Conservation (phyloP, 768 basidiomycete species). For the Suillus tomentosus region DNA sequence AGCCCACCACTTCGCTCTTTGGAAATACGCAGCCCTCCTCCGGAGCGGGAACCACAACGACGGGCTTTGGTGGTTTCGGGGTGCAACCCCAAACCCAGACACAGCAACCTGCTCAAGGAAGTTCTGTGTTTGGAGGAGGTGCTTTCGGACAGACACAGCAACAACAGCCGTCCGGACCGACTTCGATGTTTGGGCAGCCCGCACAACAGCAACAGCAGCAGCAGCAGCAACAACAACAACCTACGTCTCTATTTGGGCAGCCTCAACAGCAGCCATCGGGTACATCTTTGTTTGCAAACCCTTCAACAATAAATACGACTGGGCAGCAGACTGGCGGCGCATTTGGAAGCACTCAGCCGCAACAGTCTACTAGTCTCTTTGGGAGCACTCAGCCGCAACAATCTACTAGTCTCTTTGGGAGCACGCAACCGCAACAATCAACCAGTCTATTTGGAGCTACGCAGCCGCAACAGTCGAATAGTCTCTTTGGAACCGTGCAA, state of each 20-base stretch:
- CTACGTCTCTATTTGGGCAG: slow-evolving; percentile 41
- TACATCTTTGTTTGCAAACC: slow-evolving; percentile 7
- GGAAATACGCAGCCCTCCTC: slow-evolving; percentile 26
- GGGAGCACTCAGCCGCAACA: slow-evolving; percentile 25
- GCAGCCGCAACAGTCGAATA: slow-evolving; percentile 21
- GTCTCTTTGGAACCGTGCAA: slow-evolving; percentile 26
- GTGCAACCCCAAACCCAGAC: slow-evolving; percentile 30
- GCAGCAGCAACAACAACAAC: slow-evolving; percentile 31
- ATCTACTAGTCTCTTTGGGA: slow-evolving; percentile 25
- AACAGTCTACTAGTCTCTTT: slow-evolving; percentile 25
- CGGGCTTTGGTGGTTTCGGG: slow-evolving; percentile 34
- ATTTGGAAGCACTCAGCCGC: slow-evolving; percentile 41
- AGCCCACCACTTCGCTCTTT: slow-evolving; percentile 28
- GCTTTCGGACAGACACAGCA: slow-evolving; percentile 12
- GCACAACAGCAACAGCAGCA: slow-evolving; percentile 24
- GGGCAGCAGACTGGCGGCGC: slow-evolving; percentile 36
- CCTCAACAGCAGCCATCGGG: slow-evolving; percentile 24
- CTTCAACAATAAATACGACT: slow-evolving; percentile 12
- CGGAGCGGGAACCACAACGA: slow-evolving; percentile 14
- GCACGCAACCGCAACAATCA: slow-evolving; percentile 19
- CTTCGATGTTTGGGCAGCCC: slow-evolving; percentile 29
- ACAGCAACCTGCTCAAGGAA: slow-evolving; percentile 26
- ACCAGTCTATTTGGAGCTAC: slow-evolving; percentile 26
- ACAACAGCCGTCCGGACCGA: slow-evolving; percentile 31
- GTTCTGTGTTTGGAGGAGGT: slow-evolving; percentile 21